Percentiles rank a stretch among this genome's conserved stretches.
phyloP scores from a whole-genome alignment of 1,284 basidiomycete genomes.

The Fomitiporia mediterranea region DNA sequence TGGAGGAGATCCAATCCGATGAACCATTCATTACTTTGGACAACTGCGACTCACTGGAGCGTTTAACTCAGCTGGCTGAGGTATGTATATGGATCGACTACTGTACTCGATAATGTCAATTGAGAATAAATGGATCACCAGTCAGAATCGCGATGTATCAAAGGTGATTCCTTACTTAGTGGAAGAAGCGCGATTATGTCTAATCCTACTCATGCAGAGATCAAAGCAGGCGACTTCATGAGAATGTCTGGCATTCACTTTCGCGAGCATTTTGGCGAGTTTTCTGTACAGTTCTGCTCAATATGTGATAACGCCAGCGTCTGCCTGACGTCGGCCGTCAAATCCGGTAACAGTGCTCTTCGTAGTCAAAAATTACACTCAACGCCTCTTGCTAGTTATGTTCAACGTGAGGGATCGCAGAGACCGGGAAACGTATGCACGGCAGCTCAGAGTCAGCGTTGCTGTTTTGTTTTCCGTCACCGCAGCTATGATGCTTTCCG shows the following conservation, averaged over 20 bases:
- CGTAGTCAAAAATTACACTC: background rate
- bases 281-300: background rate
- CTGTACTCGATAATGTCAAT: background rate
- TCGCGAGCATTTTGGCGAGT: constrained; percentile 7
- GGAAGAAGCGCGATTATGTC: too few relatives aligned
- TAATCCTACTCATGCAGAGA: too few relatives aligned
- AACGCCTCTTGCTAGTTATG: background rate
- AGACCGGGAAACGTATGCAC: background rate
- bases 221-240: background rate
- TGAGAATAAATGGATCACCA: too few relatives aligned
- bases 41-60: background rate
- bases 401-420: background rate
- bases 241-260: constrained; percentile 8
- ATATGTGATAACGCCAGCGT: background rate
- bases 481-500: constrained; percentile 11
- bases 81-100: background rate
- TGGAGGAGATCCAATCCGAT: background rate
- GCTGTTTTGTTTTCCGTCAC: constrained; percentile 9
- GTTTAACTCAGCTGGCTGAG: constrained; percentile 14
- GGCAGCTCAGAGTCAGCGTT: background rate
- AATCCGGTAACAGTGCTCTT: background rate
- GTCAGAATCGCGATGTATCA: constrained; percentile 6
- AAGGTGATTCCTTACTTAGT: constrained; percentile 9
- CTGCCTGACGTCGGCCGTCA: constrained; percentile 1
- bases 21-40: background rate